phyloP scores from a whole-genome alignment of 305 asterid species.

The Nicotiana rustica region DNA sequence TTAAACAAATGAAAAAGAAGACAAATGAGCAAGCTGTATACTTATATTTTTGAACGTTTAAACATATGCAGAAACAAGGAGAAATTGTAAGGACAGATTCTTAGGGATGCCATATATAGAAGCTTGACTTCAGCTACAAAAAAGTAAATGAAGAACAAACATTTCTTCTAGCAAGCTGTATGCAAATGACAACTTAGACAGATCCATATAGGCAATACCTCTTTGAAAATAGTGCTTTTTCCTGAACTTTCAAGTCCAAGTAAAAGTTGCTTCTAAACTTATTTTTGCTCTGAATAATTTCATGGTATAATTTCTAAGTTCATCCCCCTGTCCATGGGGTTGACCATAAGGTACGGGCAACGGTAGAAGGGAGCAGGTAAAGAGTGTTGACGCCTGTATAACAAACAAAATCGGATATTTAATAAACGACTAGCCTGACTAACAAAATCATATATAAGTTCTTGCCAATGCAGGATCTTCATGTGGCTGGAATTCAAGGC shows the following conservation, averaged over 20 bases:
- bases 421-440: not conserved
- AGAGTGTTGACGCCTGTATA: slow-evolving; percentile 75
- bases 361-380: slow-evolving; percentile 69
- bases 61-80: too few species aligned
- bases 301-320: slow-evolving; percentile 47
- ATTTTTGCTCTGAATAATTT: slow-evolving; percentile 54
- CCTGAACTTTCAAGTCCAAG: slow-evolving; percentile 82
- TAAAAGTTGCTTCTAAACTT: slow-evolving; percentile 67
- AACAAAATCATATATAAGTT: slow-evolving; percentile 12
- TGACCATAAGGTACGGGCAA: slow-evolving; percentile 73
- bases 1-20: too few species aligned
- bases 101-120: not conserved
- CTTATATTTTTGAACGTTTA: too few species aligned
- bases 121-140: not conserved
- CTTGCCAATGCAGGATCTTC: not conserved
- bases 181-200: not conserved
- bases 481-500: not conserved
- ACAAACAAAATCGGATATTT: slow-evolving; percentile 40
- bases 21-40: too few species aligned
- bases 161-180: not conserved
- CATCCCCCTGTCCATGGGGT: slow-evolving; percentile 47
- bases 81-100: not conserved
- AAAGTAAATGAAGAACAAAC: not conserved
- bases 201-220: slow-evolving; percentile 47
- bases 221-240: slow-evolving; percentile 82